Conservation (phyloP, 73 alveolate species). For the Paramecium primaurelia region DNA sequence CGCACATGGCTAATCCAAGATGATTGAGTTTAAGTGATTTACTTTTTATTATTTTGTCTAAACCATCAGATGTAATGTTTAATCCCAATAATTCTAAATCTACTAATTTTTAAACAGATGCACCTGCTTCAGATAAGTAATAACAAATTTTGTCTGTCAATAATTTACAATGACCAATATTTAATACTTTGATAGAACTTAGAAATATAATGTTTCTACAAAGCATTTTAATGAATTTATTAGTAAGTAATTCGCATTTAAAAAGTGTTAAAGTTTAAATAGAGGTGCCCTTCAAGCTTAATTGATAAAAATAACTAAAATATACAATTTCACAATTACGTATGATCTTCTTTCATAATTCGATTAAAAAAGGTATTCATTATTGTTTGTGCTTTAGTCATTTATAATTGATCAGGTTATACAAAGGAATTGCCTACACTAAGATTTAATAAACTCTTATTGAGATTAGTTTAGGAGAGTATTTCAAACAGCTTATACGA, state of each 20-base stretch:
- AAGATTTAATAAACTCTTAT: background rate
- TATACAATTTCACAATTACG: background rate
- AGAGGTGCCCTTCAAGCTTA: background rate
- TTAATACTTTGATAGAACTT: background rate
- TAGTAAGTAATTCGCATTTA: background rate
- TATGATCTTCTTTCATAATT: conserved; percentile 26
- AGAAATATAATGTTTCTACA: background rate
- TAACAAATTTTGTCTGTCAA: background rate
- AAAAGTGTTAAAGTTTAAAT: background rate
- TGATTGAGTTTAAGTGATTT: background rate
- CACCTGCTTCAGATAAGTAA: background rate
- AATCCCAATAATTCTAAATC: conserved; percentile 8
- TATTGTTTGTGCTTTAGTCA: background rate
- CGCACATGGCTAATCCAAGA: conserved; percentile 7
- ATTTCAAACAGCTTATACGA: background rate
- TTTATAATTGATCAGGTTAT: background rate
- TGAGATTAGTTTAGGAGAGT: background rate
- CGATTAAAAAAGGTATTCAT: background rate
- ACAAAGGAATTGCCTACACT: background rate
- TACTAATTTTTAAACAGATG: background rate
- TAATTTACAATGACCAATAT: conserved; percentile 22
- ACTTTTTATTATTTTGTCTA: background rate
- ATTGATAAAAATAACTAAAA: background rate
- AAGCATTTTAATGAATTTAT: background rate
- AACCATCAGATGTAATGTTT: background rate